Percentiles rank a stretch among this genome's conserved stretches.
Evolutionary conservation across 352 stramenopile genomes (phyloP).

Genomic region (Globisporangium carolinianum): DNA sequence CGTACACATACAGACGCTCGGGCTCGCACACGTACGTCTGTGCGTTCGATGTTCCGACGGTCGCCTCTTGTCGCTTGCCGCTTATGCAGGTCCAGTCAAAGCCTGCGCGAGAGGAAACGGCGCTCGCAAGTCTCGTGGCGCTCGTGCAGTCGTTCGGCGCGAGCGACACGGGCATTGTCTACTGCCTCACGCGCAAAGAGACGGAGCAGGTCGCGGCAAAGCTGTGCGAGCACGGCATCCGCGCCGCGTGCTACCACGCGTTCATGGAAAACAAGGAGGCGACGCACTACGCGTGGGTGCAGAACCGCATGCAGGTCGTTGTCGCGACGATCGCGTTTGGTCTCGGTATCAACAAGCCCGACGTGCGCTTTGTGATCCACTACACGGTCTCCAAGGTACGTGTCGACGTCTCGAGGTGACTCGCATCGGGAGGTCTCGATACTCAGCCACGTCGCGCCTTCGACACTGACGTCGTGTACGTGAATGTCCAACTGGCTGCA

Average conservation of each 20-base stretch:
- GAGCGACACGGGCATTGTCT: constrained; percentile 85
- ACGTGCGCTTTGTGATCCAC: constrained; percentile 90
- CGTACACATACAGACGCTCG: neutral
- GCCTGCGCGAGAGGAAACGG: constrained; percentile 34
- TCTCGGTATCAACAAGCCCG: constrained; percentile 92
- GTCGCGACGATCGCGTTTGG: constrained; percentile 93
- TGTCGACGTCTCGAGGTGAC: neutral
- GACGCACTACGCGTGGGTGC: constrained; percentile 52
- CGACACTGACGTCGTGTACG: neutral
- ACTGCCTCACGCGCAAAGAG: constrained; percentile 90
- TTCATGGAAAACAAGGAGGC: constrained; percentile 61
- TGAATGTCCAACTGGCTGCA: constrained; percentile 7
- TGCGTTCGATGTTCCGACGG: no score
- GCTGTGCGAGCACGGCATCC: constrained; percentile 64
- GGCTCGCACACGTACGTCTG: neutral
- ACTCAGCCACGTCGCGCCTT: neutral
- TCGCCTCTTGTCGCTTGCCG: neutral
- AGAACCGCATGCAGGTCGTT: constrained; percentile 74
- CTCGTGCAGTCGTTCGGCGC: constrained; percentile 67
- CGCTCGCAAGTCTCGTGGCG: constrained; percentile 53
- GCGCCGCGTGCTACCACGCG: constrained; percentile 87
- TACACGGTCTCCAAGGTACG: constrained; percentile 76
- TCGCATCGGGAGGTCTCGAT: neutral
- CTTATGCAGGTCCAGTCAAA: constrained; percentile 32
- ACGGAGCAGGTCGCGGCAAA: constrained; percentile 81